Conservation (phyloP, 768 basidiomycete genomes). For the Hericium erinaceus region DNA sequence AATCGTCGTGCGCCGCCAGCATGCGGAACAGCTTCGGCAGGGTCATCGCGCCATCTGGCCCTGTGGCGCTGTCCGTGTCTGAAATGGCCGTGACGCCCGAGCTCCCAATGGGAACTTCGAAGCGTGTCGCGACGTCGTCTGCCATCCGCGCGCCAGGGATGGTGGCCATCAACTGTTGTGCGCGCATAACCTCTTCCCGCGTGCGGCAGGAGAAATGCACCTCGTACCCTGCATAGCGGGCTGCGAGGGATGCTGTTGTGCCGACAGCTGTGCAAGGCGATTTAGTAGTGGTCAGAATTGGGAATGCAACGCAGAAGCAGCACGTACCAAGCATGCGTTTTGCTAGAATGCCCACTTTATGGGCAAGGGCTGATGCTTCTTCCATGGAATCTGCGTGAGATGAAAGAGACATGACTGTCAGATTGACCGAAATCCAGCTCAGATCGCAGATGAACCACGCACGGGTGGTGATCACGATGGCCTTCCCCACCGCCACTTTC, state of each 20-base stretch:
- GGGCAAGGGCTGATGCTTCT: slow-evolving; percentile 71
- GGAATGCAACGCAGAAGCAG: neutral
- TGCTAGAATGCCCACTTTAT: slow-evolving; percentile 69
- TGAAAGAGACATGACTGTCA: slow-evolving; percentile 1
- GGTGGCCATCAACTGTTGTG: slow-evolving; percentile 50
- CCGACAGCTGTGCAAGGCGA: slow-evolving; percentile 44
- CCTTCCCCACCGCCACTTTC: slow-evolving; percentile 56
- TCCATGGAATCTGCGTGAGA: slow-evolving; percentile 62
- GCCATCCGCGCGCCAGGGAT: slow-evolving; percentile 57
- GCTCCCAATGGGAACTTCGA: slow-evolving; percentile 55
- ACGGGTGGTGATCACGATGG: slow-evolving; percentile 68
- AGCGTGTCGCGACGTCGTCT: slow-evolving; percentile 68
- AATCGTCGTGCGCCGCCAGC: slow-evolving; percentile 42
- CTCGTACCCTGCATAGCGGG: slow-evolving; percentile 66
- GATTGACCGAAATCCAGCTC: neutral
- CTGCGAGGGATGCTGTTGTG: slow-evolving; percentile 50
- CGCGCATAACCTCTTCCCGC: slow-evolving; percentile 47
- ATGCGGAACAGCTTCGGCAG: slow-evolving; percentile 51
- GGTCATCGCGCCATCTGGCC: slow-evolving; percentile 24
- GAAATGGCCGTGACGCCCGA: neutral
- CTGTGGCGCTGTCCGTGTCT: neutral
- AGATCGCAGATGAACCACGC: slow-evolving; percentile 13
- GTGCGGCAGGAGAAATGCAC: slow-evolving; percentile 66
- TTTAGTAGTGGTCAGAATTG: neutral
- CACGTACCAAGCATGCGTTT: slow-evolving; percentile 54